A percentile compares a stretch with the other conserved stretches of the same genome.
These are phyloP conservation scores for Plasmodium vinckei DNA, from an alignment of 169 alveolate genomes.

Conservation along the genomic window DNA sequence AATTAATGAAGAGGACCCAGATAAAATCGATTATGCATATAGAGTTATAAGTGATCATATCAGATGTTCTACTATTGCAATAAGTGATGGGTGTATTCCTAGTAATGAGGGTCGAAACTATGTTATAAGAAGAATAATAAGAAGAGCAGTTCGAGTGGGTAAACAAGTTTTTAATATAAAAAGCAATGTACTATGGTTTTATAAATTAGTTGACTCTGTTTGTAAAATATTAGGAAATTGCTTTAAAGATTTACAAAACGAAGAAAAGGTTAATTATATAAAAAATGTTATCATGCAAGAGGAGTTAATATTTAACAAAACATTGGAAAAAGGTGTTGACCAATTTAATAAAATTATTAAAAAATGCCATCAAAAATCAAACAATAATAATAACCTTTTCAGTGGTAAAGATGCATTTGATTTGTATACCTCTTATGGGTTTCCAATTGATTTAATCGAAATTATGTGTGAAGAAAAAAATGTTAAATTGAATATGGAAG, in stretches of 20 bases:
- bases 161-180: constrained; percentile 82
- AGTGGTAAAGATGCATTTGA: constrained; percentile 90
- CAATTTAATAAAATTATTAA: constrained; percentile 82
- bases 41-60: constrained; percentile 95
- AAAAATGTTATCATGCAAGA: constrained; percentile 86
- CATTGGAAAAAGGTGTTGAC: constrained; percentile 91
- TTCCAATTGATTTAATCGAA: constrained; percentile 94
- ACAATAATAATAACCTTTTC: constrained; percentile 25
- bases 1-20: constrained; percentile 88
- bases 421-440: constrained; percentile 93
- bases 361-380: constrained; percentile 11
- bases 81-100: constrained; percentile 94
- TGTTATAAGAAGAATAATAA: constrained; percentile 92
- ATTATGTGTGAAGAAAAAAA: constrained; percentile 93
- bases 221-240: constrained; percentile 86
- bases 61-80: constrained; percentile 93
- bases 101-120: constrained; percentile 94
- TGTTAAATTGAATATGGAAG: constrained; percentile 86
- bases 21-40: constrained; percentile 92
- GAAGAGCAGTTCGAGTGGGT: constrained; percentile 94
- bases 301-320: constrained; percentile 89
- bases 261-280: constrained; percentile 85
- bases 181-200: constrained; percentile 89
- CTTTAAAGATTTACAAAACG: constrained; percentile 88
- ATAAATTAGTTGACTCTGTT: constrained; percentile 89